A percentile compares a stretch with the other conserved stretches of the same genome.
phyloP scores from a whole-genome alignment of 805 yeast species.

The Candida takata region DNA sequence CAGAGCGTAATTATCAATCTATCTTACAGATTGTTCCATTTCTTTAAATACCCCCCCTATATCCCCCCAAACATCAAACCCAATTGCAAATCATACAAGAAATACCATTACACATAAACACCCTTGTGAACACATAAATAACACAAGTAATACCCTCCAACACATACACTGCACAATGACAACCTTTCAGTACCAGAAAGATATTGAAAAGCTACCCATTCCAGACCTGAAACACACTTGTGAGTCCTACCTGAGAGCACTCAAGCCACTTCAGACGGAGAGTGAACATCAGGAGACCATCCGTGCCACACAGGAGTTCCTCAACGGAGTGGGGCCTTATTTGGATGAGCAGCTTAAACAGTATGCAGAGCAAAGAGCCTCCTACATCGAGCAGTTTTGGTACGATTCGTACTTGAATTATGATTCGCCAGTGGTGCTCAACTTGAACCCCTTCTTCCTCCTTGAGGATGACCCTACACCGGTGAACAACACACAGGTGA shows the following conservation, averaged over 20 bases:
- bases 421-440: constrained; percentile 87
- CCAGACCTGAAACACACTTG: constrained; percentile 71
- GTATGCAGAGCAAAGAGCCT: constrained; percentile 56
- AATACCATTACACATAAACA: too few species aligned
- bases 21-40: too few species aligned
- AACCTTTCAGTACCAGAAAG: constrained; percentile 56
- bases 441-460: constrained; percentile 83
- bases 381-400: constrained; percentile 93
- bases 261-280: constrained; percentile 78
- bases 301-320: constrained; percentile 49
- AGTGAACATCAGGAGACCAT: constrained; percentile 57
- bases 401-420: constrained; percentile 82
- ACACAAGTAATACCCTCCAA: too few species aligned
- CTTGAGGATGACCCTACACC: constrained; percentile 86
- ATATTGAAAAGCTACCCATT: constrained; percentile 65
- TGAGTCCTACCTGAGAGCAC: constrained; percentile 51
- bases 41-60: too few species aligned
- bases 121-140: not conserved
- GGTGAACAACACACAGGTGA: constrained; percentile 44
- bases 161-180: constrained; percentile 8
- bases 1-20: too few species aligned
- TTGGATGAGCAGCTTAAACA: constrained; percentile 58
- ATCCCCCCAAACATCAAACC: too few species aligned
- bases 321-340: constrained; percentile 47
- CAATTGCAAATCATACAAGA: too few species aligned